Evolutionary conservation across 164 flowering plant genomes (phyloP).

Genomic region (Euptelea pleiosperma): DNA sequence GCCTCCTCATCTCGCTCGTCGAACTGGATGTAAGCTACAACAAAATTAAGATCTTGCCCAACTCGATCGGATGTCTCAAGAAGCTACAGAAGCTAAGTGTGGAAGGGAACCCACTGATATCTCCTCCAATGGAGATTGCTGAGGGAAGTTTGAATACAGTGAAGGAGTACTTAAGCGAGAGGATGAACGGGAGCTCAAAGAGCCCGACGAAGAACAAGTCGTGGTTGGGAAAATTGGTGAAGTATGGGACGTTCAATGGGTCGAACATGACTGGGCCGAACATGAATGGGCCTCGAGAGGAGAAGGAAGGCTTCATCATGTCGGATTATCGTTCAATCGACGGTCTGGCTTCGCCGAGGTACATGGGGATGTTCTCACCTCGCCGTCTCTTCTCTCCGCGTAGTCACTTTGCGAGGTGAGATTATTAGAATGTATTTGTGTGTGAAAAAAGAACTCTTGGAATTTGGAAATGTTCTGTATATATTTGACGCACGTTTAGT

Average conservation of each 20-base stretch:
- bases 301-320: conserved; percentile 38
- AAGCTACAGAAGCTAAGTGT: conserved; percentile 63
- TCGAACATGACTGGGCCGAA: too few species aligned
- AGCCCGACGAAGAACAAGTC: conserved; percentile 37
- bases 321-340: conserved; percentile 51
- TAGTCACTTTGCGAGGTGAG: conserved; percentile 25
- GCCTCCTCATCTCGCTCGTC: conserved; percentile 67
- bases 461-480: too few species aligned
- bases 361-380: conserved; percentile 63
- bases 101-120: conserved; percentile 79
- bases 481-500: too few species aligned
- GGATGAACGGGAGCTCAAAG: conserved; percentile 41
- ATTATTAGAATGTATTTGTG: too few species aligned
- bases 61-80: conserved; percentile 67
- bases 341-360: conserved; percentile 58
- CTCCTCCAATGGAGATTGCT: conserved; percentile 66
- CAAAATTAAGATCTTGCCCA: conserved; percentile 52
- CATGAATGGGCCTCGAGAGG: conserved; percentile 14
- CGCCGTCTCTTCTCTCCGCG: conserved; percentile 61
- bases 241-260: conserved; percentile 56
- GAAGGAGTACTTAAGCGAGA: conserved; percentile 56
- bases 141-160: conserved; percentile 54
- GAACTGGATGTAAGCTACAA: conserved; percentile 91
- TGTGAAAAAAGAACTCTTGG: too few species aligned
- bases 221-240: conserved; percentile 60